A percentile compares a stretch with the other conserved stretches of the same genome.
phyloP scores from a whole-genome alignment of 2,329 filamentous ascomycete species.

The Fusarium sublunatum region DNA sequence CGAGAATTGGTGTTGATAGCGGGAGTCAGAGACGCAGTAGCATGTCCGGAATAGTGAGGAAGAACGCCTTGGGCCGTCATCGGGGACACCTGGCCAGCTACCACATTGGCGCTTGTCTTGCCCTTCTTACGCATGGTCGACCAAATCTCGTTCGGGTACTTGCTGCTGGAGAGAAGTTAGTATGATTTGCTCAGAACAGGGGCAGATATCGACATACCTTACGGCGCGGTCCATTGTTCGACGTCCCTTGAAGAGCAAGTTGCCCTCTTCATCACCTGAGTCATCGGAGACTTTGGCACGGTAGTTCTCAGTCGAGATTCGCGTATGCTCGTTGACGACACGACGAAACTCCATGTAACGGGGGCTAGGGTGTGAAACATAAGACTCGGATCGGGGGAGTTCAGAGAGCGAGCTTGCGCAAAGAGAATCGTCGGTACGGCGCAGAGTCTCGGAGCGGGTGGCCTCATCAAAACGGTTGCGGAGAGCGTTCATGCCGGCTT shows the following conservation, averaged over 20 bases:
- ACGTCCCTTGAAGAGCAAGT: constrained; percentile 55
- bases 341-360: constrained; percentile 47
- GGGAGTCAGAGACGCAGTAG: constrained; percentile 62
- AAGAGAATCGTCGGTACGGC: constrained; percentile 38
- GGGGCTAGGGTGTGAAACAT: constrained; percentile 39
- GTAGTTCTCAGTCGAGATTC: constrained; percentile 20
- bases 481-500: constrained; percentile 21
- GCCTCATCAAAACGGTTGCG: constrained; percentile 44
- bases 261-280: constrained; percentile 50
- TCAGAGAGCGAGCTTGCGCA: constrained; percentile 35
- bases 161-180: constrained; percentile 50
- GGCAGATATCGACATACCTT: constrained; percentile 47
- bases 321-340: constrained; percentile 25
- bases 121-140: constrained; percentile 64
- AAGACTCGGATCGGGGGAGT: constrained; percentile 41
- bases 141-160: constrained; percentile 59
- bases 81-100: constrained; percentile 63
- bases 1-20: constrained; percentile 53
- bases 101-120: constrained; percentile 59
- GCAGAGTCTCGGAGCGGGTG: constrained; percentile 51
- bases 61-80: constrained; percentile 66
- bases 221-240: constrained; percentile 41
- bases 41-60: constrained; percentile 64
- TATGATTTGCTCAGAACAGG: background rate
- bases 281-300: constrained; percentile 28